phyloP scores from a whole-genome alignment of 495 filamentous ascomycete genomes.

The Cenococcum geophilum region DNA sequence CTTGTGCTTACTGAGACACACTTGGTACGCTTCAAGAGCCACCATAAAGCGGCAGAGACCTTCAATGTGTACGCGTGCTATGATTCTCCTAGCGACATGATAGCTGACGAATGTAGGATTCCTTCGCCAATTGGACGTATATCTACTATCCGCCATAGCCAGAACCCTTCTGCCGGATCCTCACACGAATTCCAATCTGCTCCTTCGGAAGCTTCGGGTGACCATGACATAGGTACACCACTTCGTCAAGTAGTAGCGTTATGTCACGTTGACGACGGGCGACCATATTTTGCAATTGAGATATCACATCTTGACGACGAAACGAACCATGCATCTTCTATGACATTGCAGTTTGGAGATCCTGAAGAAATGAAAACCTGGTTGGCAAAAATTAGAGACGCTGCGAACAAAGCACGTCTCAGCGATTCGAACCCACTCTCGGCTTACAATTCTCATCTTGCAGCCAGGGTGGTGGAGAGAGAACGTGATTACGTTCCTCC shows the following conservation, averaged over 20 bases:
- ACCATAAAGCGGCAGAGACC: conserved; percentile 61
- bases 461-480: conserved; percentile 60
- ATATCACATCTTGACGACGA: conserved; percentile 71
- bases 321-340: conserved; percentile 50
- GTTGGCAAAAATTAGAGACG: conserved; percentile 61
- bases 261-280: conserved; percentile 71
- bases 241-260: conserved; percentile 70
- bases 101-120: conserved; percentile 14
- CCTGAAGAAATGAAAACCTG: conserved; percentile 69
- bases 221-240: conserved; percentile 55
- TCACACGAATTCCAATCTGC: conserved; percentile 55
- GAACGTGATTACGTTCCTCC: conserved; percentile 67
- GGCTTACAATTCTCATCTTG: conserved; percentile 55
- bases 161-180: conserved; percentile 54
- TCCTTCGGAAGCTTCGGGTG: conserved; percentile 41
- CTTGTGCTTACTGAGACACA: conserved; percentile 85
- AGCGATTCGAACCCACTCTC: conserved; percentile 53
- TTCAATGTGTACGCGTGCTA: conserved; percentile 43
- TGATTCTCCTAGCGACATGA: neutral
- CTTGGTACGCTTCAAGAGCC: conserved; percentile 72
- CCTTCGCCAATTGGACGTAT: conserved; percentile 17
- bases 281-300: conserved; percentile 74
- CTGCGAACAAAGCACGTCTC: conserved; percentile 51
- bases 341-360: conserved; percentile 65
- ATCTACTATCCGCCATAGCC: conserved; percentile 35